Percentiles rank a stretch among this genome's conserved stretches.
Evolutionary conservation across 208 protist species (phyloP).

Genomic region (Borovskyia barvae): DNA sequence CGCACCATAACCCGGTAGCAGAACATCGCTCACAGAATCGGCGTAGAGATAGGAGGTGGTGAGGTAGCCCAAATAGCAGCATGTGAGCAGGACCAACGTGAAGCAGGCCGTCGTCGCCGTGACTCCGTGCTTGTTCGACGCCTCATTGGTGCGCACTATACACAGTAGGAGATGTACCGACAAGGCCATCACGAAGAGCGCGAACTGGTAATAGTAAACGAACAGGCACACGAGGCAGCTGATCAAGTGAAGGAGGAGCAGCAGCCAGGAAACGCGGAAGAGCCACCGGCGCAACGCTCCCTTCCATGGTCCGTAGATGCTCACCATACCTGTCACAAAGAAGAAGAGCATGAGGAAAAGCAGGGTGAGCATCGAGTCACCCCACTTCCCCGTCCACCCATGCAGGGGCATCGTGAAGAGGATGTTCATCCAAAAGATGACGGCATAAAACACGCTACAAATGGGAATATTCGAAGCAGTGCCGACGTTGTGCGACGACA

Average conservation of each 20-base stretch:
- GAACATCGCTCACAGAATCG: slow-evolving; percentile 25
- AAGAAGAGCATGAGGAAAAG: slow-evolving; percentile 49
- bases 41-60: slow-evolving; percentile 22
- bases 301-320: slow-evolving; percentile 42
- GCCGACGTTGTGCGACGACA: slow-evolving; percentile 28
- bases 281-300: slow-evolving; percentile 31
- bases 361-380: slow-evolving; percentile 34
- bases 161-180: slow-evolving; percentile 49
- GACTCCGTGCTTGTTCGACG: slow-evolving; percentile 45
- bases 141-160: slow-evolving; percentile 40
- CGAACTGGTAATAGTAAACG: slow-evolving; percentile 46
- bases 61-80: slow-evolving; percentile 43
- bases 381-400: slow-evolving; percentile 41
- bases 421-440: slow-evolving; percentile 52
- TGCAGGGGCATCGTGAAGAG: slow-evolving; percentile 46
- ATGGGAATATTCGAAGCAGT: slow-evolving; percentile 37
- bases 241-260: slow-evolving; percentile 44
- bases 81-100: slow-evolving; percentile 40
- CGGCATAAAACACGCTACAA: slow-evolving; percentile 39
- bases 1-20: slow-evolving; percentile 27
- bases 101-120: slow-evolving; percentile 32
- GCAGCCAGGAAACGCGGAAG: slow-evolving; percentile 45
- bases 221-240: slow-evolving; percentile 43
- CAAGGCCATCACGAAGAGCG: slow-evolving; percentile 55
- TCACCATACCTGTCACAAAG: slow-evolving; percentile 30